phyloP scores from a whole-genome alignment of 148 eudicot species.

The Vaccinium myrtillus region DNA sequence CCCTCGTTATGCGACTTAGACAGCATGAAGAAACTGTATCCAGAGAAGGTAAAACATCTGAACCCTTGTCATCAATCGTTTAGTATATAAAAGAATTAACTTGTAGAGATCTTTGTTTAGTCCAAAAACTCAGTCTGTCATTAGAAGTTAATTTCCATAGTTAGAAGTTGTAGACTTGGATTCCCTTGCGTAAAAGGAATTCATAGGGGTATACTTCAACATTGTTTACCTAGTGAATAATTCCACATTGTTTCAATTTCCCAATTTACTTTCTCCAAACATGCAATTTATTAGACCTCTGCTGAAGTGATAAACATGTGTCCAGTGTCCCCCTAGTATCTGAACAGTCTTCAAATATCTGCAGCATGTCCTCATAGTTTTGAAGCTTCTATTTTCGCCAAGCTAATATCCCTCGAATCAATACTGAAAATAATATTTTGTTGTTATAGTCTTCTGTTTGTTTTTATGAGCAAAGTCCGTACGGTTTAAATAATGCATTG shows the following conservation, averaged over 20 bases:
- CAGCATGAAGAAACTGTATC: slow-evolving; percentile 71
- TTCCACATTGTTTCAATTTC: not conserved
- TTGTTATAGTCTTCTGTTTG: not conserved
- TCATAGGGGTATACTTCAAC: not conserved
- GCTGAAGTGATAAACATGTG: not conserved
- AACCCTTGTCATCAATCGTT: not conserved
- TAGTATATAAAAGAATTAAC: not conserved
- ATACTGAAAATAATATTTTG: not conserved
- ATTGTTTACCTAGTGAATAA: not conserved
- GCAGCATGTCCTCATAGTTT: not conserved
- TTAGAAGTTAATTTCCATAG: not conserved
- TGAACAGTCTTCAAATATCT: not conserved
- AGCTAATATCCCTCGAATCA: not conserved
- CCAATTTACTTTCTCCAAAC: not conserved
- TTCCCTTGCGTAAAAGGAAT: not conserved
- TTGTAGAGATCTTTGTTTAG: not conserved
- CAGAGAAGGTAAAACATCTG: slow-evolving; percentile 53
- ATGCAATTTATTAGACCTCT: not conserved
- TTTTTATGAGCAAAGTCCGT: not conserved
- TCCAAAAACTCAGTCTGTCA: not conserved
- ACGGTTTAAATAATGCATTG: slow-evolving; percentile 4
- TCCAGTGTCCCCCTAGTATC: not conserved
- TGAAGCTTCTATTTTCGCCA: not conserved
- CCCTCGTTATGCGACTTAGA: slow-evolving; percentile 85
- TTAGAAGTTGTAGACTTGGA: not conserved